Base-by-base conservation (phyloP, 108 stramenopile genomes). In the Hondaea fermentalgiana region DNA sequence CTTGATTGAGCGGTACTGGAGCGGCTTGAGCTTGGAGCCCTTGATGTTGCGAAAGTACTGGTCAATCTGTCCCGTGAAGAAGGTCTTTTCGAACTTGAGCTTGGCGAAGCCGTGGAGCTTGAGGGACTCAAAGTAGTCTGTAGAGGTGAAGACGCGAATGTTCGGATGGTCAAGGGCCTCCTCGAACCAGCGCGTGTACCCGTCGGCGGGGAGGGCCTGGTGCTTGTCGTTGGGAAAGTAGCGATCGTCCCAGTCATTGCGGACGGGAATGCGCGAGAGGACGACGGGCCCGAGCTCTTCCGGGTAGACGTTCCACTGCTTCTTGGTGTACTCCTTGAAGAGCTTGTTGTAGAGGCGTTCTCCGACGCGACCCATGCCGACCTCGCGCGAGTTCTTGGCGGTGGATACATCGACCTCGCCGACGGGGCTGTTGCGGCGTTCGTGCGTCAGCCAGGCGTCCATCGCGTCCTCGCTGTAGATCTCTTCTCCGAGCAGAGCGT, bases 1-100 rank as follows among this genome's bases (percentile, higher is more conserved):
- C 21, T 93, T 91, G 45, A 96, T 72, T 42, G 91, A 92, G 64
- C 96, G 91, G 90, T 96, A 96, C 91, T 96, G 94, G 25, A 87
- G 57, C 58, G 55, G 57, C 87, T 87, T 28, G 88, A 96, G 91
- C 88, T 95, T 96, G 83, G 92, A 88, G 90, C 88, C 94, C 16
- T 93, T 93, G 59, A 89, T 42, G 72, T 94, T 64, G 17, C 90
- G 89, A 90, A 96, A 96, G 92, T 95, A 96, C 5, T 91, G 59
- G 92, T 96, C 96, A 25, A 96, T 93, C 2, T 95, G 96, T 35
- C 96, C 96, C 21, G 94, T 96, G 76, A 91, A 96, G 60, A 94
- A 94, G 19, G 92, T 90, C 44, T 72, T 89, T 57, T 91, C 93
- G 64, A 94, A 95, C 88, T 47, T 49, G 90, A 23, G 47, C 25